Evolutionary conservation across 805 yeast genomes (phyloP), one percentile per base, ranked within the genome.

Genomic region (Yamadazyma laniorum): DNA sequence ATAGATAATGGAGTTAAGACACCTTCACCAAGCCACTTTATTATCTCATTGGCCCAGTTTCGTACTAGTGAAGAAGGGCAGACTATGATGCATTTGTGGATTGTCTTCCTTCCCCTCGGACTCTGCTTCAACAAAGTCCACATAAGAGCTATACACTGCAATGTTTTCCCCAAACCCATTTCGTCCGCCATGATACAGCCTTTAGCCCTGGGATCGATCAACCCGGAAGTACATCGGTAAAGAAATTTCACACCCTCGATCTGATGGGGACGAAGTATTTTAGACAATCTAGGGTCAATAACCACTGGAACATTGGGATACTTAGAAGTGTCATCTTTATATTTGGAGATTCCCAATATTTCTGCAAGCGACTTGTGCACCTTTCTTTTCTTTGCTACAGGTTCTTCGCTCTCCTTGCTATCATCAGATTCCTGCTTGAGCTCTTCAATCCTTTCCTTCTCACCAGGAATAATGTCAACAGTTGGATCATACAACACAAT

Each of bases 131-230:
- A 67, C 34, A 91, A 58, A 0, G 97, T 91, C 98, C 98, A 91
- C 85, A 90, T 74, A 22, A 91, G 68, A 0, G 96, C 73, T 23
- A 91, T 74, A 59, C 98, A 91, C 57, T 88, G 96, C 18, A 88
- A 67, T 0, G 96, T 88, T 56, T 88, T 88, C 18, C 96, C 96
- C 27, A 88, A 68, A 3, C 96, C 97, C 97, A 89, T 89, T 59
- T 86, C 97, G 63, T 89, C 97, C 0, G 97, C 97, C 98, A 91
- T 91, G 35, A 91, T 91, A 55, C 97, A 91, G 3, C 99, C 99
- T 53, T 84, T 79, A 0, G 97, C 97, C 23, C 83, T 71, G 6
- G 87, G 75, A 56, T 84, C 88, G 18, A 82, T 75, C 23, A 90
- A 62, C 0, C 99, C 99, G 1, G 96, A 75, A 0, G 95, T 88